Percentiles rank a stretch among this genome's conserved stretches.
These are phyloP conservation scores for Trametes polyzona DNA, from an alignment of 1,284 basidiomycete species.

Conservation along the genomic window DNA sequence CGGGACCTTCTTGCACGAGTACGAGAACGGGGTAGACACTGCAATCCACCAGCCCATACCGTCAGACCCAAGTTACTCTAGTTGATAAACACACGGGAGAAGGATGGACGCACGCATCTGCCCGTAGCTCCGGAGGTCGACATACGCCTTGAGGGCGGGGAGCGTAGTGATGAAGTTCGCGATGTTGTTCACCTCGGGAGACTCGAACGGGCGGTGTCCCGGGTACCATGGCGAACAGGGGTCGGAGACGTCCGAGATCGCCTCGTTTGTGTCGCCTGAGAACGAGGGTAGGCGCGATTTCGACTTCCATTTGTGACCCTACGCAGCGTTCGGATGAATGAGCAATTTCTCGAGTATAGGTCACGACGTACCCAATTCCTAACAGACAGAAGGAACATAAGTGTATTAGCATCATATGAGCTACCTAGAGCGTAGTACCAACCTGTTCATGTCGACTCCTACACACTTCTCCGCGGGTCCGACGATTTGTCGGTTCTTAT, in stretches of 20 bases:
- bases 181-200: conserved; percentile 77
- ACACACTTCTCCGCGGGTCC: conserved; percentile 55
- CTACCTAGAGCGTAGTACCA: background rate
- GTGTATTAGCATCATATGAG: no score
- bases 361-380: conserved; percentile 36
- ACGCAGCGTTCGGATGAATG: background rate
- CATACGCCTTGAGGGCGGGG: conserved; percentile 58
- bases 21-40: conserved; percentile 79
- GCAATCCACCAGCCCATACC: background rate
- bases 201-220: conserved; percentile 72
- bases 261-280: conserved; percentile 15
- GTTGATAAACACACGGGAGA: background rate
- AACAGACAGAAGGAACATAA: no score
- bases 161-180: conserved; percentile 68
- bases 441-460: conserved; percentile 84
- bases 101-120: conserved; percentile 73
- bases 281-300: conserved; percentile 33
- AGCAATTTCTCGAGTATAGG: background rate
- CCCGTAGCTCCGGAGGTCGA: conserved; percentile 84
- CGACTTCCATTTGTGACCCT: conserved; percentile 69
- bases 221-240: conserved; percentile 79
- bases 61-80: background rate
- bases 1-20: conserved; percentile 68
- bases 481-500: conserved; percentile 76
- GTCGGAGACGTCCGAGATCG: conserved; percentile 41